A percentile compares a stretch with the other conserved stretches of the same genome.
phyloP scores from a whole-genome alignment of 2,329 filamentous ascomycete species.

The Alternaria postmessia region DNA sequence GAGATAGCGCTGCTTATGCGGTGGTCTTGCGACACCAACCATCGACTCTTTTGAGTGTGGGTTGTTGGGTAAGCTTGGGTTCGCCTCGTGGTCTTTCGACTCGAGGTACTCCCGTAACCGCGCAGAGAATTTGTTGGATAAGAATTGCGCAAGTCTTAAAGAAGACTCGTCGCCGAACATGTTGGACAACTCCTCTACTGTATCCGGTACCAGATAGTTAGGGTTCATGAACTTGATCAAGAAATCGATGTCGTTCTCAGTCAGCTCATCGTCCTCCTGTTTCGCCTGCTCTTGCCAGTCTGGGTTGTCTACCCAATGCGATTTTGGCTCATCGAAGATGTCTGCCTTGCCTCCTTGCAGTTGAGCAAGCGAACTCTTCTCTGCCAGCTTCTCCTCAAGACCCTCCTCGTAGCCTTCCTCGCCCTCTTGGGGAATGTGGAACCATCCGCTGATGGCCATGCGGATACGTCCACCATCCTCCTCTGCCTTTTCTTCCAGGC shows the following conservation, averaged over 20 bases:
- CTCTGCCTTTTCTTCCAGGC: constrained; percentile 67
- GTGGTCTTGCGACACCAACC: constrained; percentile 77
- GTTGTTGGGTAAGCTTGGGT: constrained; percentile 54
- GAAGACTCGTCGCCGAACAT: constrained; percentile 85
- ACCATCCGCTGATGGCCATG: constrained; percentile 99
- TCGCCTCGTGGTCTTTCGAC: constrained; percentile 53
- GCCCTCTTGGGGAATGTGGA: constrained; percentile 93
- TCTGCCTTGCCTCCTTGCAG: constrained; percentile 85
- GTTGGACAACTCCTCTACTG: constrained; percentile 80
- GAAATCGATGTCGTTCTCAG: constrained; percentile 85
- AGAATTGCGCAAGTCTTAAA: constrained; percentile 79
- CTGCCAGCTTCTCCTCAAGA: constrained; percentile 84
- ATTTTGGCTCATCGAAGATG: constrained; percentile 82
- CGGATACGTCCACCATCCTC: constrained; percentile 78
- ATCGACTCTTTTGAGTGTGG: constrained; percentile 42
- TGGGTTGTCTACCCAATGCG: constrained; percentile 60
- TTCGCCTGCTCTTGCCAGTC: constrained; percentile 47
- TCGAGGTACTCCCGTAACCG: constrained; percentile 76
- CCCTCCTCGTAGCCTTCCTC: constrained; percentile 92
- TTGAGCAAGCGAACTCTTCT: constrained; percentile 91
- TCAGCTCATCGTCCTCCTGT: constrained; percentile 66
- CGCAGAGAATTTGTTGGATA: constrained; percentile 78
- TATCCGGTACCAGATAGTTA: constrained; percentile 90
- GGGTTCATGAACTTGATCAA: constrained; percentile 89
- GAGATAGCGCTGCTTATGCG: constrained; percentile 93